A percentile compares a stretch with the other conserved stretches of the same genome.
Evolutionary conservation across 139 green algal genomes (phyloP).

Genomic region (Haematococcus lacustris): DNA sequence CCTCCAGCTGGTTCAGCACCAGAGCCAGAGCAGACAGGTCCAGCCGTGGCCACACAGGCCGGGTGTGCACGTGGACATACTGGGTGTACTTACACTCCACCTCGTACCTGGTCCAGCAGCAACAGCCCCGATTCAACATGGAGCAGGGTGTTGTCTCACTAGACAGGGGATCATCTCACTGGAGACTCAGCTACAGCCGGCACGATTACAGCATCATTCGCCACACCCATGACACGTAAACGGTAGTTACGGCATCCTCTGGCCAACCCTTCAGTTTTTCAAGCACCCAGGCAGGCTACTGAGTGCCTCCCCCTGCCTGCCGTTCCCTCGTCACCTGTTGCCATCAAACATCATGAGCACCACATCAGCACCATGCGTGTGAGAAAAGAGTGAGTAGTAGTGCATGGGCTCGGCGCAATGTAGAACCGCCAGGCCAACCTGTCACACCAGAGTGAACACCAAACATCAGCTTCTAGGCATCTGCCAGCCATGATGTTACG

Average conservation of each 20-base stretch:
- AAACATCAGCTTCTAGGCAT: too few species aligned
- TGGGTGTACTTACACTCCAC: conserved; percentile 63
- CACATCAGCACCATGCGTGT: conserved; percentile 46
- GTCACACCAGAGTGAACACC: not conserved
- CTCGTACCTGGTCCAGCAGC: conserved; percentile 52
- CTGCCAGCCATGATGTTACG: too few species aligned
- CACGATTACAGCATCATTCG: too few species aligned
- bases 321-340: conserved; percentile 14
- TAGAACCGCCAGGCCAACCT: conserved; percentile 44
- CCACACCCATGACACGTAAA: too few species aligned
- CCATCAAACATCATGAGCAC: conserved; percentile 45
- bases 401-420: conserved; percentile 42
- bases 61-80: conserved; percentile 41
- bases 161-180: too few species aligned
- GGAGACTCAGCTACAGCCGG: too few species aligned
- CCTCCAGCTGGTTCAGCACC: conserved; percentile 53
- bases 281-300: too few species aligned
- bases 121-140: too few species aligned
- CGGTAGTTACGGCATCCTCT: too few species aligned
- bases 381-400: conserved; percentile 57
- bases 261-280: too few species aligned
- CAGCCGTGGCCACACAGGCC: conserved; percentile 46
- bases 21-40: conserved; percentile 47
- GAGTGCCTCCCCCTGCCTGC: too few species aligned
- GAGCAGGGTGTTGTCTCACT: too few species aligned